Conservation (phyloP, 352 stramenopile species). For the Globisporangium polare region DNA sequence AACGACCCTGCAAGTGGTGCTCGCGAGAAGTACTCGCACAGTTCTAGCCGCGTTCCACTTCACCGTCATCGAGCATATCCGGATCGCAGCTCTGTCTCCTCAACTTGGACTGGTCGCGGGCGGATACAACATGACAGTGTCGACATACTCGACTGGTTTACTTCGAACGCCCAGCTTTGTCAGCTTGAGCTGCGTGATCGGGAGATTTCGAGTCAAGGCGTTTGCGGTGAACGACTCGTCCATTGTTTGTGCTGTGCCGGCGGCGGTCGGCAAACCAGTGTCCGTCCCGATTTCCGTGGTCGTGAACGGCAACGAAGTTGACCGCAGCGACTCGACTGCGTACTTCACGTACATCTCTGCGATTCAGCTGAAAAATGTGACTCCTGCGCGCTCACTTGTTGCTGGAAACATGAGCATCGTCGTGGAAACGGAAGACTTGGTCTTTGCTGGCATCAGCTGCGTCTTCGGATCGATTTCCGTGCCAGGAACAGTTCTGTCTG, state of each 20-base stretch:
- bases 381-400: not conserved
- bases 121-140: slow-evolving; percentile 6
- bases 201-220: slow-evolving; percentile 17
- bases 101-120: slow-evolving; percentile 10
- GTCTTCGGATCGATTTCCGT: slow-evolving; percentile 29
- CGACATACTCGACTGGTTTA: not conserved
- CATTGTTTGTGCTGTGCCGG: slow-evolving; percentile 25
- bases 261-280: slow-evolving; percentile 16
- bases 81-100: slow-evolving; percentile 8
- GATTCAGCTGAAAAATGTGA: slow-evolving; percentile 5
- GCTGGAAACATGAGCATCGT: slow-evolving; percentile 13
- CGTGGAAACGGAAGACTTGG: slow-evolving; percentile 17
- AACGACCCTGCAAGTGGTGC: slow-evolving; percentile 5
- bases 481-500: slow-evolving; percentile 15
- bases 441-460: slow-evolving; percentile 25
- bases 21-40: not conserved
- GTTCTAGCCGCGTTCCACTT: slow-evolving; percentile 9
- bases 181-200: slow-evolving; percentile 30
- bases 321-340: not conserved
- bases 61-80: slow-evolving; percentile 1
- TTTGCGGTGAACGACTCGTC: slow-evolving; percentile 18
- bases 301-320: slow-evolving; percentile 1
- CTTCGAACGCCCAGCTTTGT: not conserved
- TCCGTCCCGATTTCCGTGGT: slow-evolving; percentile 23
- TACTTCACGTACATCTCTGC: slow-evolving; percentile 17